phyloP scores from a whole-genome alignment of 176 grass and related monocot genomes.

The Zoysia japonica region DNA sequence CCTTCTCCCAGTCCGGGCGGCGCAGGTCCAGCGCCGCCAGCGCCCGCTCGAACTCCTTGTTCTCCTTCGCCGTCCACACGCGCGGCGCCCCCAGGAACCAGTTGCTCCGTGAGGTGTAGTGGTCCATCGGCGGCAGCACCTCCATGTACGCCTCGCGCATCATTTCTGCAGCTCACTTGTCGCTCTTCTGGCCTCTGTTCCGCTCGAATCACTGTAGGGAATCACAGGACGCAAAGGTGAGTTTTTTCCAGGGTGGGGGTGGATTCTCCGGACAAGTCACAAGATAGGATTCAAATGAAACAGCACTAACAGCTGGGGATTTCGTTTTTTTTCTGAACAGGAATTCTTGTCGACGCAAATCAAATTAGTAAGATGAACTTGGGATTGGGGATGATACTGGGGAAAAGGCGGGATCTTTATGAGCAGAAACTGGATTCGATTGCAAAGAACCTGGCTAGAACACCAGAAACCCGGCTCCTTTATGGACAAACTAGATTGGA shows the following conservation, averaged over 20 bases:
- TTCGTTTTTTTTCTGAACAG: neutral
- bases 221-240: constrained; percentile 13
- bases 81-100: constrained; percentile 33
- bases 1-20: constrained; percentile 63
- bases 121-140: constrained; percentile 58
- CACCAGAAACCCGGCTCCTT: constrained; percentile 4
- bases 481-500: constrained; percentile 25
- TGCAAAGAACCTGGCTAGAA: constrained; percentile 10
- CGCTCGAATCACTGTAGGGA: constrained; percentile 36
- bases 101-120: constrained; percentile 31
- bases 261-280: too few species aligned
- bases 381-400: constrained; percentile 13
- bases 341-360: constrained; percentile 28
- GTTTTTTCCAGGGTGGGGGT: too few species aligned
- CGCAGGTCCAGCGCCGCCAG: constrained; percentile 58
- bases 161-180: constrained; percentile 39
- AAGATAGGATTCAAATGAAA: too few species aligned
- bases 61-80: constrained; percentile 72
- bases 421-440: constrained; percentile 11
- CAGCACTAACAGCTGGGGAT: too few species aligned
- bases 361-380: neutral
- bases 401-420: constrained; percentile 24
- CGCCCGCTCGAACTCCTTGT: constrained; percentile 86
- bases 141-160: constrained; percentile 68
- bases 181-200: neutral